These are phyloP conservation scores for Penicillium mononematosum DNA, from an alignment of 495 filamentous ascomycete species.

Conservation along the genomic window DNA sequence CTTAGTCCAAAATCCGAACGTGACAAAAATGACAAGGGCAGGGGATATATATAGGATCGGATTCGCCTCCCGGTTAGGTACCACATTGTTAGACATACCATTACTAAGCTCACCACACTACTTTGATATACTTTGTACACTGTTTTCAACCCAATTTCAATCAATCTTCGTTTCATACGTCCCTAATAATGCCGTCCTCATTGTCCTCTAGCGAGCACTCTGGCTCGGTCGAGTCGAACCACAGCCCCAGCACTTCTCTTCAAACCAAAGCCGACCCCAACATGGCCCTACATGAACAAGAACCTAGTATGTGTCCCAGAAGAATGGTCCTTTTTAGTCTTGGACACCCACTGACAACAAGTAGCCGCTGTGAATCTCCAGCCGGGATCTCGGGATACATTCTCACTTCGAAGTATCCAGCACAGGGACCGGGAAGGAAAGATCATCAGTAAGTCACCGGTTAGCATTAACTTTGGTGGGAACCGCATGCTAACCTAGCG, in stretches of 20 bases:
- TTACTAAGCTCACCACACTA: background rate
- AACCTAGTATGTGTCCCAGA: conserved; percentile 67
- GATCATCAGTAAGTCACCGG: conserved; percentile 63
- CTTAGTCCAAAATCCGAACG: conserved; percentile 13
- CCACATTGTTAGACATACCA: background rate
- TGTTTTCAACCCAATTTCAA: background rate
- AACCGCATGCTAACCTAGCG: conserved; percentile 6
- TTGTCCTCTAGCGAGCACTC: conserved; percentile 29
- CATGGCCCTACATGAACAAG: conserved; percentile 75
- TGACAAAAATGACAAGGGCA: conserved; percentile 2
- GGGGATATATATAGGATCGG: conserved; percentile 6
- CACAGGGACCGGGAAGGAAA: conserved; percentile 81
- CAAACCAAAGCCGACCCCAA: conserved; percentile 84
- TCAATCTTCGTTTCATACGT: background rate
- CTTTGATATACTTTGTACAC: background rate
- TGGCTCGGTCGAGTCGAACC: conserved; percentile 29
- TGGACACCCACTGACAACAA: conserved; percentile 9
- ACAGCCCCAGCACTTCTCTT: conserved; percentile 56
- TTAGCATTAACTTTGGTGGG: conserved; percentile 31
- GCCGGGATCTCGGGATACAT: conserved; percentile 38
- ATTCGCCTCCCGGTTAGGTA: background rate
- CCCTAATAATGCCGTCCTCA: conserved; percentile 26
- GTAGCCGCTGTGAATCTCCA: conserved; percentile 23
- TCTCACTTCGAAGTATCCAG: conserved; percentile 66
- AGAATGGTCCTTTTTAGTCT: background rate